Conservation (phyloP, 345 rosid species). For the Aurinia saxatilis region DNA sequence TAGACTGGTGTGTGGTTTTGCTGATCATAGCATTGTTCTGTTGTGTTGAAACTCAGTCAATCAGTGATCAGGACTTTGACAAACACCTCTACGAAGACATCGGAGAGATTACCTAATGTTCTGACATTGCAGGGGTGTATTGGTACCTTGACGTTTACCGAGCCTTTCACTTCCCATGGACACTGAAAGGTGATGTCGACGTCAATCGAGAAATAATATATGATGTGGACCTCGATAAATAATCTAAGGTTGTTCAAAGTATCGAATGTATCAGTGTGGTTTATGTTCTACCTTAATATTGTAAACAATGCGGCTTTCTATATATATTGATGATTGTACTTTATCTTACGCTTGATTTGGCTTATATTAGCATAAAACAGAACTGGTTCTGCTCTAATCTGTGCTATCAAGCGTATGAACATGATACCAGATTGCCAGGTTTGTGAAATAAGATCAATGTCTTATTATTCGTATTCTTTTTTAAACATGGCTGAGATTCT, state of each 20-base stretch:
- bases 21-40: not conserved
- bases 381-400: no score
- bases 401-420: not conserved
- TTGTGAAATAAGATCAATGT: not conserved
- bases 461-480: no score
- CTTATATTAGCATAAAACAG: no score
- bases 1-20: not conserved
- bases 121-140: not conserved
- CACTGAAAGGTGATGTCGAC: not conserved
- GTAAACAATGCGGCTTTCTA: no score
- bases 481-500: no score
- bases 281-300: not conserved
- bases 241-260: not conserved
- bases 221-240: not conserved
- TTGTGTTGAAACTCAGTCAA: not conserved
- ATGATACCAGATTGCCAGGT: not conserved
- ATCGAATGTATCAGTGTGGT: not conserved
- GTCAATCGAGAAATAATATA: not conserved
- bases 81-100: conserved; percentile 13
- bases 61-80: no score
- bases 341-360: no score
- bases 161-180: conserved; percentile 10
- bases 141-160: conserved; percentile 5
- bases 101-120: not conserved
- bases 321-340: no score